These are phyloP conservation scores for Alternaria tenuissima DNA, from an alignment of 2,329 filamentous ascomycete species.

Conservation along the genomic window DNA sequence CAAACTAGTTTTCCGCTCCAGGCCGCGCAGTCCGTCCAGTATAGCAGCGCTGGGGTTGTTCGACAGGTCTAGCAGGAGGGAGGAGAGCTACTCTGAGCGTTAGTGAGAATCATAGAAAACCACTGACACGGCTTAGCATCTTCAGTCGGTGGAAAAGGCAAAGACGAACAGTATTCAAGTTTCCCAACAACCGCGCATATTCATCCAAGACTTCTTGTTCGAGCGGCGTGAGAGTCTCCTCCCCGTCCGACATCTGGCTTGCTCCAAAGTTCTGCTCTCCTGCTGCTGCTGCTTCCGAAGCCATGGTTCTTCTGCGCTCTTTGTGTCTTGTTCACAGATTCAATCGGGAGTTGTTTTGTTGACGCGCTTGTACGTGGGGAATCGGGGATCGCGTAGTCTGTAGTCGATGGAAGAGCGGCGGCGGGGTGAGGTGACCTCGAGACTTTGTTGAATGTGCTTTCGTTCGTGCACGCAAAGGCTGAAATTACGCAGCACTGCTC, in stretches of 20 bases:
- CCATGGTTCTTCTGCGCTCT: slow-evolving; percentile 17
- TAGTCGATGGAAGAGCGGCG: background rate
- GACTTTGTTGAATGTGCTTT: background rate
- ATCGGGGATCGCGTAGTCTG: too few relatives aligned
- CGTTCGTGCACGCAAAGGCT: background rate
- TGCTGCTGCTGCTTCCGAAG: slow-evolving; percentile 15
- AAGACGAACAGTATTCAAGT: slow-evolving; percentile 81
- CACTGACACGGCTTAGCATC: background rate
- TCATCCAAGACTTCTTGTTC: slow-evolving; percentile 96
- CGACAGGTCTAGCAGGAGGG: slow-evolving; percentile 72
- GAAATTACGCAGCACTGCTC: too few relatives aligned
- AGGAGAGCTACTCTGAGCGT: slow-evolving; percentile 54
- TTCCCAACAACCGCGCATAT: slow-evolving; percentile 85
- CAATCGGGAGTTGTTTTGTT: background rate
- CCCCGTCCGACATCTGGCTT: slow-evolving; percentile 10
- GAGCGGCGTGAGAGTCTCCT: slow-evolving; percentile 69
- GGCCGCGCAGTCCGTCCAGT: slow-evolving; percentile 81
- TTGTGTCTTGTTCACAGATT: too few relatives aligned
- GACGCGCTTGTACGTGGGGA: background rate
- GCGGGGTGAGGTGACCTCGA: background rate
- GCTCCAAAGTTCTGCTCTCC: background rate
- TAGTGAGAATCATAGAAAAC: background rate
- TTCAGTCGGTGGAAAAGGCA: background rate
- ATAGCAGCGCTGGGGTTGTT: slow-evolving; percentile 73
- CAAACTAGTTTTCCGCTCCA: slow-evolving; percentile 93